Evolutionary conservation across 768 basidiomycete genomes (phyloP).

Genomic region (Rossbeevera mucosa): DNA sequence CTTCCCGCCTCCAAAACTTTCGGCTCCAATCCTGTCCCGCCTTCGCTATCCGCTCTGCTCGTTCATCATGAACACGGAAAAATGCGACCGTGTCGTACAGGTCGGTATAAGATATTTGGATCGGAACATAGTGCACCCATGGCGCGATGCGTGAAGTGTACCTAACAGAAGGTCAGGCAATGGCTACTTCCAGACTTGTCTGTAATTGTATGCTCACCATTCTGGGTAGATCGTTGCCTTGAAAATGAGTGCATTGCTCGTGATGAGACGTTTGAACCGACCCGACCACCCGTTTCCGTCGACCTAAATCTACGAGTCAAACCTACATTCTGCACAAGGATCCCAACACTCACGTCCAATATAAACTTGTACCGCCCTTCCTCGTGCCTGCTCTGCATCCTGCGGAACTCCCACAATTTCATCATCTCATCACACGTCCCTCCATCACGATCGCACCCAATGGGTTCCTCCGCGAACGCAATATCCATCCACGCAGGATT

Average conservation of each 20-base stretch:
- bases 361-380: slow-evolving; percentile 60
- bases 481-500: slow-evolving; percentile 59
- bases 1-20: slow-evolving; percentile 55
- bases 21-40: slow-evolving; percentile 56
- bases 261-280: slow-evolving; percentile 63
- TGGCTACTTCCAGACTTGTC: not conserved
- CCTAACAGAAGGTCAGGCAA: slow-evolving; percentile 30
- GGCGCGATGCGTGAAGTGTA: slow-evolving; percentile 54
- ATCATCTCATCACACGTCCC: slow-evolving; percentile 40
- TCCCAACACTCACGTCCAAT: slow-evolving; percentile 42
- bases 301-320: slow-evolving; percentile 31
- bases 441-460: slow-evolving; percentile 34
- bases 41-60: slow-evolving; percentile 53
- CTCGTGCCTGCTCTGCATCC: slow-evolving; percentile 39
- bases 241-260: slow-evolving; percentile 58
- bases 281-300: slow-evolving; percentile 68
- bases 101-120: slow-evolving; percentile 61
- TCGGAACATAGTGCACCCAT: slow-evolving; percentile 73
- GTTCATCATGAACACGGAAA: slow-evolving; percentile 63
- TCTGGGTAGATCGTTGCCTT: slow-evolving; percentile 72
- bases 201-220: slow-evolving; percentile 40
- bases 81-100: slow-evolving; percentile 69
- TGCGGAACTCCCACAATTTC: slow-evolving; percentile 47
- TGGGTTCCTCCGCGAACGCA: slow-evolving; percentile 47
- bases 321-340: not conserved